Evolutionary conservation across 2,329 filamentous ascomycete species (phyloP), one percentile per base, ranked within the genome.

Genomic region (Penicillium sp.): DNA sequence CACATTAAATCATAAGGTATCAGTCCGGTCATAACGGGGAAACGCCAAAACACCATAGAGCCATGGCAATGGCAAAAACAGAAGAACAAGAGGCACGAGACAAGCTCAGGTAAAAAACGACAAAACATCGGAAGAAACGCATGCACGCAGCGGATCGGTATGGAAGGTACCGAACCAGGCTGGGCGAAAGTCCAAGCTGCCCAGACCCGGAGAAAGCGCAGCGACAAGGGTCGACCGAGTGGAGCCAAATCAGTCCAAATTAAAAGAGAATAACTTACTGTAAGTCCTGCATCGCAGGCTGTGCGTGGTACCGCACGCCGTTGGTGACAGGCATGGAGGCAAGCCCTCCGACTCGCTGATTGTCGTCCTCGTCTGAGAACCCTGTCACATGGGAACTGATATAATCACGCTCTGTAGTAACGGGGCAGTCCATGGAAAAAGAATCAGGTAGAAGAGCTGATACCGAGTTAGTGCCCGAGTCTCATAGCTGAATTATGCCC

Each of bases 251-350:
- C 60, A 69, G 69, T 69, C 68, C 55, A 56, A 63, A 75, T 73
- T 70, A 53, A 71, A 80, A 80, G 75, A 55, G 53, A 71, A 68
- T 59, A 69, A 84, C 82, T 80, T 82, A 85, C 82, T 77, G 78
- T 73, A 78, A 73, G 72, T 84, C 81, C 66, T 79, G 75, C 72
- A 77, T 72, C 65, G 74, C 71, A 78, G 79, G 74, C 74, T 78
- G 78, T 73, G 79, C 67, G 68, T 77, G 76, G 77, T 81, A 84
- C 75, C 80, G 78, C 75, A 79, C 69, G 70, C 77, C 76, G 72
- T 78, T 80, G 68, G 72, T 75, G 64, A 76, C 70, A 67, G 77
- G 70, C 67, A 81, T 78, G 57, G 77, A 72, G 66, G 74, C 74
- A 66, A 83, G 73, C 58, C 73, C 68, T 66, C 76, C 77, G 71